Evolutionary conservation across 495 filamentous ascomycete genomes (phyloP), one percentile per base, ranked within the genome.

Genomic region (Margaritispora aquatica): DNA sequence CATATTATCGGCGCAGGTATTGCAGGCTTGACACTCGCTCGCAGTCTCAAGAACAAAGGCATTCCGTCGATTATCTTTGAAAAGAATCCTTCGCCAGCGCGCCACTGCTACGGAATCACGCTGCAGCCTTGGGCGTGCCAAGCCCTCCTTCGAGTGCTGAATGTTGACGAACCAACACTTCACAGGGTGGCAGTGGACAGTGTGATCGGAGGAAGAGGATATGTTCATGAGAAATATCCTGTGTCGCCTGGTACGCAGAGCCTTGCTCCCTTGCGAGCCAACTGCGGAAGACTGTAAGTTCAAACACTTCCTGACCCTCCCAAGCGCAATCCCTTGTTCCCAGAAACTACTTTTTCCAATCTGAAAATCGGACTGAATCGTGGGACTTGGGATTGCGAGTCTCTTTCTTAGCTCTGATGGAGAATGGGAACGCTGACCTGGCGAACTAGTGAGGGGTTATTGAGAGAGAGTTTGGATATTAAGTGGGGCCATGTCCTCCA

Each of bases 101-200:
- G 60, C 27, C 57, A 71, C 38, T 53, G 29, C n/a, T 75, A 75
- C 54, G 68, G 69, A 36, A 70, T 76, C 31, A 72, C 70, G 8
- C 59, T 77, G 17, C 64, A 72, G 22, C 58, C 58, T 21, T 68
- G 52, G 51, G 57, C 73, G 0, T 77, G 72, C 55, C 59, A 51
- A 19, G 68, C 69, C 7, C 62, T 78, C 2, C 66, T 74, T 1
- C 61, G 62, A 11, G 38, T 69, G 3, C 61, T 77, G 5, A 48
- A 68, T 5, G 56, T 73, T 20, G 66, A 73, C 29, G 68, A 72
- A 49, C 9, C 19, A 1, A 54, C 59, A 57, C 47, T 59, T 21
- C 20, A 62, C 22, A 59, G 60, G 10, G 17, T 71, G 1, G 68
- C 69, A 10, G 63, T 74, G 17, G 62, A 73, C 59, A 24, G 21